These are phyloP conservation scores for Carnegiea gigantea DNA, from an alignment of 179 eudicot genomes.

Conservation along the genomic window DNA sequence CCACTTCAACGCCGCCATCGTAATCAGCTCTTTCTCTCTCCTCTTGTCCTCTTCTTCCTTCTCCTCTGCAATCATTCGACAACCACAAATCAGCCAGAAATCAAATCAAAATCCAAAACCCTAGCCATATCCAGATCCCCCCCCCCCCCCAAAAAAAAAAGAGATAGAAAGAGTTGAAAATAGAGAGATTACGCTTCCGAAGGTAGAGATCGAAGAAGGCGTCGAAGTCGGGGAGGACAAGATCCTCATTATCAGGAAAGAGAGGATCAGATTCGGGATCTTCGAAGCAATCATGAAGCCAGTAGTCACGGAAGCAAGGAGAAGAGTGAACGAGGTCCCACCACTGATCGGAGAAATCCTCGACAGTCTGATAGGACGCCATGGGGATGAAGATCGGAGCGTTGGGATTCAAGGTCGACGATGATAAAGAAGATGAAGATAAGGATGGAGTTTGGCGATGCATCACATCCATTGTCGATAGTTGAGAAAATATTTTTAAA, in stretches of 20 bases:
- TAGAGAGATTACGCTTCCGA: conserved; percentile 5
- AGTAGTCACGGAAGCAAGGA: conserved; percentile 39
- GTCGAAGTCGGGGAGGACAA: conserved; percentile 26
- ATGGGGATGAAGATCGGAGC: conserved; percentile 42
- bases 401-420: conserved; percentile 28
- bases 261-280: conserved; percentile 15
- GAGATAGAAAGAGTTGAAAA: background rate
- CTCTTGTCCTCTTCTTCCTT: conserved; percentile 15
- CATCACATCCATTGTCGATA: conserved; percentile 30
- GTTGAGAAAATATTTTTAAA: conserved; percentile 8
- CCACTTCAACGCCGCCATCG: conserved; percentile 33
- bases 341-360: conserved; percentile 40
- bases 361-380: conserved; percentile 31
- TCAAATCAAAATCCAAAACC: background rate
- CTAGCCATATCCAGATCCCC: background rate
- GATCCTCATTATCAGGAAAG: conserved; percentile 14
- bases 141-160: background rate
- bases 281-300: conserved; percentile 36
- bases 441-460: conserved; percentile 20
- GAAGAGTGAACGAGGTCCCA: conserved; percentile 37
- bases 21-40: conserved; percentile 26
- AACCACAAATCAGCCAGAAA: background rate
- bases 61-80: conserved; percentile 10
- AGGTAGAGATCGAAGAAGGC: conserved; percentile 20
- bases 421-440: background rate